Evolutionary conservation across 1,284 basidiomycete species (phyloP).

Genomic region (Tilletia walkeri): DNA sequence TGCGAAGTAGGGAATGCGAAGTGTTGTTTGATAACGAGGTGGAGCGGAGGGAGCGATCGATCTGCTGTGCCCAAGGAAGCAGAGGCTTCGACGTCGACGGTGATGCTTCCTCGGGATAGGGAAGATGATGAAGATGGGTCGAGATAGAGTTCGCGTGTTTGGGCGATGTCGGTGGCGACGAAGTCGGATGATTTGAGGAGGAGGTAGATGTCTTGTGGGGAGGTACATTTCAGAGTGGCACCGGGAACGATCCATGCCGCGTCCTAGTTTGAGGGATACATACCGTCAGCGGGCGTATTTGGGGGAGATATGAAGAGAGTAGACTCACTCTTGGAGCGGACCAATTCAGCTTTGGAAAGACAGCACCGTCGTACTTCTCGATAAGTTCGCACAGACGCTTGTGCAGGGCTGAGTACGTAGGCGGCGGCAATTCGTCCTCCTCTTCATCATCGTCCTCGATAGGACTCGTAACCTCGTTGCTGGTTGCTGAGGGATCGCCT

Average conservation of each 20-base stretch:
- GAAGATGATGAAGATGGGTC: not conserved
- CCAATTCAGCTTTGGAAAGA: conserved; percentile 75
- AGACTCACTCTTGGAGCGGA: conserved; percentile 34
- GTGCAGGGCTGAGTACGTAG: conserved; percentile 64
- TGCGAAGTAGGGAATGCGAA: conserved; percentile 74
- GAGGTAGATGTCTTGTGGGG: conserved; percentile 85
- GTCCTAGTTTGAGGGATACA: conserved; percentile 63
- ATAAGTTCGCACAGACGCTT: conserved; percentile 70
- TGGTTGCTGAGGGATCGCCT: no score
- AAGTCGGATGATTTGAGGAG: conserved; percentile 92
- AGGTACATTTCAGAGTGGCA: conserved; percentile 80
- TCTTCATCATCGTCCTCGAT: conserved; percentile 61
- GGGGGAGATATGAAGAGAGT: not conserved
- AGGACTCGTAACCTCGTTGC: no score
- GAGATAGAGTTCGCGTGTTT: conserved; percentile 50
- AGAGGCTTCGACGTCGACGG: conserved; percentile 47
- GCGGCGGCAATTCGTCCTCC: conserved; percentile 32
- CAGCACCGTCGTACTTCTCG: conserved; percentile 65
- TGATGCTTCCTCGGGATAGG: conserved; percentile 62
- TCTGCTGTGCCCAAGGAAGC: not conserved
- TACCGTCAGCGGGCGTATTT: not conserved
- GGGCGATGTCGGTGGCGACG: conserved; percentile 73
- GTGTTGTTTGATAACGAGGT: conserved; percentile 90
- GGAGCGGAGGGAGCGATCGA: conserved; percentile 64
- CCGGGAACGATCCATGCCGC: conserved; percentile 86